Evolutionary conservation across 2,329 filamentous ascomycete species (phyloP).

Genomic region (Colletotrichum australisinense): DNA sequence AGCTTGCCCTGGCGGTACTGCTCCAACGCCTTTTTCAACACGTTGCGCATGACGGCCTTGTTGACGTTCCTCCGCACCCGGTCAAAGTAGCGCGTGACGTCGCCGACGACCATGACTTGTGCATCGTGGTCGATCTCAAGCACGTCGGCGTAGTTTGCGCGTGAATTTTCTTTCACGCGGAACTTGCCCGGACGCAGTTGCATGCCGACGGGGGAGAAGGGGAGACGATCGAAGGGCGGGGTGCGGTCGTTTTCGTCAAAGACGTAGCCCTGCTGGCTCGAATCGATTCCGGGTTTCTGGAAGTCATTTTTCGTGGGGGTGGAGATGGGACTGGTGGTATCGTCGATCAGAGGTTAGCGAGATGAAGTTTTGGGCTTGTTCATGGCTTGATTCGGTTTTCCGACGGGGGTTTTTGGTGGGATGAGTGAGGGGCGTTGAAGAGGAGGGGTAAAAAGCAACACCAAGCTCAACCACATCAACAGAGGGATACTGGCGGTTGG

Average conservation of each 20-base stretch:
- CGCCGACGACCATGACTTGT: constrained; percentile 35
- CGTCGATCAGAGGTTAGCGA: constrained; percentile 17
- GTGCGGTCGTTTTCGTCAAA: constrained; percentile 32
- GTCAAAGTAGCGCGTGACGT: constrained; percentile 32
- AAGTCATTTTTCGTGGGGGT: constrained; percentile 35
- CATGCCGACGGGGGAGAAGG: constrained; percentile 32
- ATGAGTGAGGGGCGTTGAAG: background rate
- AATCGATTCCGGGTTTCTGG: constrained; percentile 34
- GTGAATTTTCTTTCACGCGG: constrained; percentile 33
- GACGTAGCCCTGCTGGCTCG: constrained; percentile 33
- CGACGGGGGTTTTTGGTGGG: background rate
- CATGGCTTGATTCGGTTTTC: background rate
- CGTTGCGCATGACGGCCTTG: constrained; percentile 34
- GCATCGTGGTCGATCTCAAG: constrained; percentile 35
- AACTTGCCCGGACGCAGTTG: constrained; percentile 34
- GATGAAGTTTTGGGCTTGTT: background rate
- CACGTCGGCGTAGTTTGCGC: constrained; percentile 33
- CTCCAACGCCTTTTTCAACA: constrained; percentile 31
- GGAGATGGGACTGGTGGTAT: constrained; percentile 23
- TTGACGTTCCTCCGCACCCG: constrained; percentile 31
- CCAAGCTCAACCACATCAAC: background rate
- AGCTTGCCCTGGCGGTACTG: constrained; percentile 32
- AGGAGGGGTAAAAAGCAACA: background rate
- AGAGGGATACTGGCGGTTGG: background rate
- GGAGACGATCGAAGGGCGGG: constrained; percentile 31